Conservation (phyloP, 73 alveolate species). For the Tetrahymena elliotti region DNA sequence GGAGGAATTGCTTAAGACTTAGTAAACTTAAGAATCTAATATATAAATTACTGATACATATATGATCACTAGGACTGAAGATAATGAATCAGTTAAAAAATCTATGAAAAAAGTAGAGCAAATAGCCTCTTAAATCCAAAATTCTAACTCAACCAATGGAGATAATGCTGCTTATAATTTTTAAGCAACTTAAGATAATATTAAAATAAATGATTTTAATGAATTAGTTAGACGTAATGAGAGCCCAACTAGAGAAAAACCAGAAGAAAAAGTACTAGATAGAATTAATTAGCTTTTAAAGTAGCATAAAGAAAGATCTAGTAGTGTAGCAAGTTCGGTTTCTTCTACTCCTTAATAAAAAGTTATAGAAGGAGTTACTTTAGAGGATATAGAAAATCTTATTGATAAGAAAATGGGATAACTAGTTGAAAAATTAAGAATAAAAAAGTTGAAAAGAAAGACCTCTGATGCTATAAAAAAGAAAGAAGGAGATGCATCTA, state of each 20-base stretch:
- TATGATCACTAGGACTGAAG: not conserved
- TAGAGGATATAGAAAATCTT: not conserved
- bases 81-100: not conserved
- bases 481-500: not conserved
- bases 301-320: not conserved
- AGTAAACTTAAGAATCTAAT: not conserved
- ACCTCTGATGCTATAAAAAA: not conserved
- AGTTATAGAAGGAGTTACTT: not conserved
- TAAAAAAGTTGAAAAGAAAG: not conserved
- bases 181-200: not conserved
- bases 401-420: not conserved
- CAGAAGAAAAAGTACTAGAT: not conserved
- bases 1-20: not conserved
- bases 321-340: not conserved
- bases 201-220: not conserved
- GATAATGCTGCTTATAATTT: not conserved
- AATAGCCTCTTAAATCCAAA: not conserved
- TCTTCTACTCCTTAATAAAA: not conserved
- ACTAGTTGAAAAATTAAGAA: not conserved
- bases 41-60: not conserved
- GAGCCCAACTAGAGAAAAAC: not conserved
- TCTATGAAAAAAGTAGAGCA: not conserved
- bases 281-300: not conserved
- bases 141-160: not conserved
- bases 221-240: not conserved